A percentile compares a stretch with the other conserved stretches of the same genome.
Evolutionary conservation across 371 early-diverging fungal species (phyloP).

Genomic region (Blastocladiella emersonii): DNA sequence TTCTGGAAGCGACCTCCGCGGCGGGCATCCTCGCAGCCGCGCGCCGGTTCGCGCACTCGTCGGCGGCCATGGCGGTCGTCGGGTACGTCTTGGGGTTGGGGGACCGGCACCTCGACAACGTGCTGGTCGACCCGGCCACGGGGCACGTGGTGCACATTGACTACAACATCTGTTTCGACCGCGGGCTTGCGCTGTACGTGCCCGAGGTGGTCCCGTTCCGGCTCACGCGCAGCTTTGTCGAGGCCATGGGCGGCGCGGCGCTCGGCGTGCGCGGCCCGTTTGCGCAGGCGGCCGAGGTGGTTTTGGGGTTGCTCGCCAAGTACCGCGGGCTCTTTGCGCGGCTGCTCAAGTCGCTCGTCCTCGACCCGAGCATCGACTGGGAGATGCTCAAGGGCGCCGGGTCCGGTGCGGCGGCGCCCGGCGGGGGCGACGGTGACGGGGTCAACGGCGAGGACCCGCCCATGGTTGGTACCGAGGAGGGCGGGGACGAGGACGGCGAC

Average conservation of each 20-base stretch:
- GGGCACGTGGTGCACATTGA: constrained; percentile 97
- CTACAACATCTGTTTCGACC: constrained; percentile 93
- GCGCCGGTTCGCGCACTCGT: constrained; percentile 25
- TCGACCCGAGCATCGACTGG: background rate
- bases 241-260: constrained; percentile 57
- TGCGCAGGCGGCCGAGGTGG: constrained; percentile 58
- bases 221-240: constrained; percentile 92
- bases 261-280: constrained; percentile 77
- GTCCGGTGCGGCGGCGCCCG: too few species aligned
- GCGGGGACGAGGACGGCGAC: background rate
- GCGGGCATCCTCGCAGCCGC: background rate
- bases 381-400: too few species aligned
- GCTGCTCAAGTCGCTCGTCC: constrained; percentile 80
- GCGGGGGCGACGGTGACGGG: too few species aligned
- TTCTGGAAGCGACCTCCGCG: background rate
- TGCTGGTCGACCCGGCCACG: constrained; percentile 66
- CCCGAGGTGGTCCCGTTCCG: constrained; percentile 98
- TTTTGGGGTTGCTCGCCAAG: constrained; percentile 56
- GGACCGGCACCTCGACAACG: constrained; percentile 97
- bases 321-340: constrained; percentile 72
- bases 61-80: constrained; percentile 82
- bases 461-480: too few species aligned
- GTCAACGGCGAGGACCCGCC: too few species aligned
- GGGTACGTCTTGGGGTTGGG: constrained; percentile 97
- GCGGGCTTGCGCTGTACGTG: constrained; percentile 46